Conservation (phyloP, 2,329 filamentous ascomycete species). For the Colletotrichum simmondsii region DNA sequence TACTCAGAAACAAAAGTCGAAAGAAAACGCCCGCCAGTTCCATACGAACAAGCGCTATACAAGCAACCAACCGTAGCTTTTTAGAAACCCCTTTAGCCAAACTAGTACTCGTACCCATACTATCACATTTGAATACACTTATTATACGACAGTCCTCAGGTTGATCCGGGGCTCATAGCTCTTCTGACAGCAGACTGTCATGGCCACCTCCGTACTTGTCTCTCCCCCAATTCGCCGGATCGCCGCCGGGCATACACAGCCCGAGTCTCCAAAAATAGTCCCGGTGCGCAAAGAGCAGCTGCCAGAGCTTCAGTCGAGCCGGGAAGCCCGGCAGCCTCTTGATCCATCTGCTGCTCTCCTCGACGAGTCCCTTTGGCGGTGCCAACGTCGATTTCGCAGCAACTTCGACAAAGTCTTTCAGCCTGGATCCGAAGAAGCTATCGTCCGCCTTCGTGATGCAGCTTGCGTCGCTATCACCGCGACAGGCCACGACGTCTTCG, state of each 20-base stretch:
- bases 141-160: neutral
- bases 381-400: neutral
- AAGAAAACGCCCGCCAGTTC: neutral
- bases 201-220: slow-evolving; percentile 46
- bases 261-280: slow-evolving; percentile 98
- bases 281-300: slow-evolving; percentile 90
- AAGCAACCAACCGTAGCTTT: neutral
- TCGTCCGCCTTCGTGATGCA: slow-evolving; percentile 75
- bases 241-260: slow-evolving; percentile 85
- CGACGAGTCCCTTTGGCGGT: neutral
- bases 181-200: slow-evolving; percentile 28
- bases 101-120: neutral
- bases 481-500: slow-evolving; percentile 77
- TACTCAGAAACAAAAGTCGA: neutral
- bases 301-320: slow-evolving; percentile 81
- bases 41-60: neutral
- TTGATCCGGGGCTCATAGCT: slow-evolving; percentile 11
- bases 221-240: slow-evolving; percentile 74
- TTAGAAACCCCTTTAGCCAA: neutral
- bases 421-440: slow-evolving; percentile 40
- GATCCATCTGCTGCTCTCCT: slow-evolving; percentile 49
- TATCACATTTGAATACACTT: neutral
- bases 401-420: slow-evolving; percentile 38
- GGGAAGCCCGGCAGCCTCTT: slow-evolving; percentile 62
- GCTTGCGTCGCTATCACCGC: slow-evolving; percentile 74